Conservation (phyloP, 2,329 filamentous ascomycete genomes). For the Aspergillus uvarum region DNA sequence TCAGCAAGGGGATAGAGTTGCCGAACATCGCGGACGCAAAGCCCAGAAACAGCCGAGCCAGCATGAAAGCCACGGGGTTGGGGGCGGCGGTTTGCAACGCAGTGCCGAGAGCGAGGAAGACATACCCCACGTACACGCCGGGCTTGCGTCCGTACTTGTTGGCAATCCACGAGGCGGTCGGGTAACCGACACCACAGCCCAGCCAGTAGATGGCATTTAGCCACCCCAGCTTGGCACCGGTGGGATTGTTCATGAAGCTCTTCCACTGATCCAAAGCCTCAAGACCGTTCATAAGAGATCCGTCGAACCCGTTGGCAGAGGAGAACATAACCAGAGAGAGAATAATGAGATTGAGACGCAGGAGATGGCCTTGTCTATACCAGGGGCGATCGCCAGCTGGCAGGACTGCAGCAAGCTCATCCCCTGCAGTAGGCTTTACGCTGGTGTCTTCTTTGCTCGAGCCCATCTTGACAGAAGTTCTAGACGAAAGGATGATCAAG, state of each 20-base stretch:
- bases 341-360: constrained; percentile 10
- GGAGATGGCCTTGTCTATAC: constrained; percentile 5
- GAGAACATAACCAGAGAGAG: constrained; percentile 12
- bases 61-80: constrained; percentile 31
- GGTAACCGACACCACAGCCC: constrained; percentile 29
- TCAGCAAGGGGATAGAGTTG: constrained; percentile 37
- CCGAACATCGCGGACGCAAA: constrained; percentile 34
- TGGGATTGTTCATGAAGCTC: constrained; percentile 29
- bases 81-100: constrained; percentile 30
- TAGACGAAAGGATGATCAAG: no score
- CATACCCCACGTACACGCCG: constrained; percentile 33
- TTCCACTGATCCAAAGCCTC: constrained; percentile 35
- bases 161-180: constrained; percentile 31
- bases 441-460: neutral
- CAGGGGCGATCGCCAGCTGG: neutral
- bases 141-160: constrained; percentile 38
- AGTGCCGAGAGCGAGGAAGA: constrained; percentile 32
- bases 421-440: neutral
- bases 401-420: neutral
- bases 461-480: neutral
- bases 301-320: constrained; percentile 15
- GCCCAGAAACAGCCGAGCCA: constrained; percentile 41
- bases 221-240: constrained; percentile 31
- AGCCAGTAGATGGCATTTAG: constrained; percentile 34
- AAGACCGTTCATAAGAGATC: constrained; percentile 30